Percentiles rank a stretch among this genome's conserved stretches.
These are phyloP conservation scores for Blastobotrys petasosporus DNA, from an alignment of 1,139 yeast genomes.

Conservation along the genomic window DNA sequence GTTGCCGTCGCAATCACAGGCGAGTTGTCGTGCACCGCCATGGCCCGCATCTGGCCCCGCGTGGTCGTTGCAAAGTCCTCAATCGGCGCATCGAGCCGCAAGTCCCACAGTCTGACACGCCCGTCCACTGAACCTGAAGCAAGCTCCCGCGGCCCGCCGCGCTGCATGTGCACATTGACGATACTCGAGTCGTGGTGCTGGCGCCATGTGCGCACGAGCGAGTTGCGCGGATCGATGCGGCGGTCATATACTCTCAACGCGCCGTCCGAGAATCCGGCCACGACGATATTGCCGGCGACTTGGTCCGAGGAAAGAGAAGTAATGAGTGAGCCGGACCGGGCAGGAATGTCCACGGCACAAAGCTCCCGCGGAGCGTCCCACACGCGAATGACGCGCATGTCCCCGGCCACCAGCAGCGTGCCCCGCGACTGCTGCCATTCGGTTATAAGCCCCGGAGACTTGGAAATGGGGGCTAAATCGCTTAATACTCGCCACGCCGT, in stretches of 20 bases:
- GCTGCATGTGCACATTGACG: constrained; percentile 84
- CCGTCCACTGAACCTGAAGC: constrained; percentile 82
- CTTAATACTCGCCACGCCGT: constrained; percentile 93
- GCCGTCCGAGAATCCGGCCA: constrained; percentile 94
- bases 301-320: constrained; percentile 91
- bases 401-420: constrained; percentile 86
- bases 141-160: constrained; percentile 92
- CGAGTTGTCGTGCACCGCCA: constrained; percentile 92
- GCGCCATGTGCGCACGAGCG: constrained; percentile 82
- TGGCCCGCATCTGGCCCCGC: constrained; percentile 55
- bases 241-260: constrained; percentile 85
- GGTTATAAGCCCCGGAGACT: constrained; percentile 76
- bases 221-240: constrained; percentile 74
- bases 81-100: constrained; percentile 68
- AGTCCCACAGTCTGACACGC: constrained; percentile 82
- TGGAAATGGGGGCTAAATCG: constrained; percentile 61
- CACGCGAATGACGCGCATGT: constrained; percentile 79
- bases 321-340: constrained; percentile 83
- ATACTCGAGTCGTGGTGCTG: constrained; percentile 52
- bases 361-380: constrained; percentile 98
- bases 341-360: constrained; percentile 82
- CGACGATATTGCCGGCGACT: constrained; percentile 85
- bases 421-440: constrained; percentile 99
- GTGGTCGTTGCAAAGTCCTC: constrained; percentile 51
- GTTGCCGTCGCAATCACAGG: constrained; percentile 88